Percentiles rank a stretch among this genome's conserved stretches.
Evolutionary conservation across 2,329 filamentous ascomycete species (phyloP).

Genomic region (Chrysoporthe puriensis): DNA sequence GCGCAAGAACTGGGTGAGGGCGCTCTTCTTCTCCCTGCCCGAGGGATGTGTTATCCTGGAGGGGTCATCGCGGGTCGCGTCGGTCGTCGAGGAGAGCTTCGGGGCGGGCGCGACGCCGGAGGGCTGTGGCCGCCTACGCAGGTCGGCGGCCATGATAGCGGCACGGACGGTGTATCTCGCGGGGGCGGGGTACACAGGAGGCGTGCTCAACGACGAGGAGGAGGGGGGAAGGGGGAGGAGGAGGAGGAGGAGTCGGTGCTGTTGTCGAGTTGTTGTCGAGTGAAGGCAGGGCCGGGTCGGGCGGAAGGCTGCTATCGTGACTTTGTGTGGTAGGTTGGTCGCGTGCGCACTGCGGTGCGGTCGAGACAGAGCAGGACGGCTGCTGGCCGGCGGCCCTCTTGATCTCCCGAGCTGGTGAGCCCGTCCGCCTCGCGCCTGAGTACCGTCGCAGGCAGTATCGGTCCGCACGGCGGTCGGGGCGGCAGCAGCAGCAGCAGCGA

Average conservation of each 20-base stretch:
- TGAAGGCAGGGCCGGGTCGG: background rate
- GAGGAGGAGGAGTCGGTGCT: background rate
- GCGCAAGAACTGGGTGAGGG: slow-evolving; percentile 54
- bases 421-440: background rate
- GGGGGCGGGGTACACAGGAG: background rate
- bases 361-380: background rate
- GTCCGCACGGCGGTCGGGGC: slow-evolving; percentile 1
- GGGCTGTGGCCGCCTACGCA: slow-evolving; percentile 40
- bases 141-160: slow-evolving; percentile 38
- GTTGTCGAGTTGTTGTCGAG: background rate
- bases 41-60: slow-evolving; percentile 50
- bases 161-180: background rate
- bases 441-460: background rate
- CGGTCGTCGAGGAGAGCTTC: slow-evolving; percentile 35
- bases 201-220: background rate
- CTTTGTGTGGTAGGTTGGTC: slow-evolving; percentile 8
- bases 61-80: slow-evolving; percentile 26
- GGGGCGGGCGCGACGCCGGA: slow-evolving; percentile 32
- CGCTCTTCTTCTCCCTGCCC: slow-evolving; percentile 57
- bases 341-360: background rate
- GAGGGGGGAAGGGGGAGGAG: background rate
- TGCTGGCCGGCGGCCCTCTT: background rate
- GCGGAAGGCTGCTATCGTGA: background rate
- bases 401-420: background rate
- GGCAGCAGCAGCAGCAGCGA: background rate